Conservation (phyloP, 306 rosid species). For the Medicago arabica region DNA sequence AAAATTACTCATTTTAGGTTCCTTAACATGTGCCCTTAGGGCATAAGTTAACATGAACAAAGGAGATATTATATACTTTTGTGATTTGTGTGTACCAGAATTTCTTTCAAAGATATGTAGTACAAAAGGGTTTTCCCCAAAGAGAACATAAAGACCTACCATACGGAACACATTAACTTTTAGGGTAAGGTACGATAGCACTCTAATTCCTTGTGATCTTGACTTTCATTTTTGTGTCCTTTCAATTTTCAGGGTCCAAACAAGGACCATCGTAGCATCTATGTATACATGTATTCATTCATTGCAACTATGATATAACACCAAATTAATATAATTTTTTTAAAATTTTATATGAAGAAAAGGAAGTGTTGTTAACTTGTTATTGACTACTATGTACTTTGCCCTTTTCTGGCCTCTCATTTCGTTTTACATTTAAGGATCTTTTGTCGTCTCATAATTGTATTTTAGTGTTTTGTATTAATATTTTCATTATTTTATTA, state of each 20-base stretch:
- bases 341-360: too few species aligned
- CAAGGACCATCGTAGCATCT: background rate
- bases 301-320: background rate
- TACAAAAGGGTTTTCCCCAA: constrained; percentile 47
- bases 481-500: too few species aligned
- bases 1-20: too few species aligned
- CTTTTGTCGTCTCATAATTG: too few species aligned
- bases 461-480: too few species aligned
- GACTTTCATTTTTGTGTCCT: constrained; percentile 39
- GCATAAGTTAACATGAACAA: too few species aligned
- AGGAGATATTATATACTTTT: constrained; percentile 29
- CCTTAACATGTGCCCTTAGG: too few species aligned
- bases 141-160: constrained; percentile 48
- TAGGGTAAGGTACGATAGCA: constrained; percentile 23
- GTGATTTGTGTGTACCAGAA: constrained; percentile 32
- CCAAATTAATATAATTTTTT: background rate
- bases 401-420: too few species aligned
- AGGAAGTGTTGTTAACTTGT: too few species aligned
- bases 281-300: background rate
- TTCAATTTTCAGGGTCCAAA: constrained; percentile 43
- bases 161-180: constrained; percentile 50
- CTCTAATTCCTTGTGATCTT: constrained; percentile 9
- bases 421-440: too few species aligned
- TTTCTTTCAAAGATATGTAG: constrained; percentile 39
- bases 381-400: too few species aligned